Base-by-base conservation (phyloP, 2,329 filamentous ascomycete genomes). In the Pleoardoris graminearum region DNA sequence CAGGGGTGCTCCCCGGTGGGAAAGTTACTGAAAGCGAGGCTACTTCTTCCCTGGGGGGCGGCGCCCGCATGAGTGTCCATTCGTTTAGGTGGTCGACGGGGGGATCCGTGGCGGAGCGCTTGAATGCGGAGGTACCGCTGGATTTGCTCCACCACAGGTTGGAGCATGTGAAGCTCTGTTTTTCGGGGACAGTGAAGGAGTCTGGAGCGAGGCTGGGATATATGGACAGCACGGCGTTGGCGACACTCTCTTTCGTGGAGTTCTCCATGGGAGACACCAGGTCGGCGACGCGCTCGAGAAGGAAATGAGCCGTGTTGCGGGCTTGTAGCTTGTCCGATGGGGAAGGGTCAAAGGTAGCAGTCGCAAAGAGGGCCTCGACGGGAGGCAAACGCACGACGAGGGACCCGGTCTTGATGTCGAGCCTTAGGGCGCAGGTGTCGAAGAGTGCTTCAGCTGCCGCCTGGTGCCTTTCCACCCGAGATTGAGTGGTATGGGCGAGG, bases 401-500 rank as follows among this genome's bases (percentile, higher is more conserved):
- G n/a, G 60, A 63, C 7, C 75, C 73, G 2, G 69, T 70, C 11
- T 67, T 63, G 6, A 72, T 43, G 48, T 78, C 67, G 11, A 79
- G 60, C n/a, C 82, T 72, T 12, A 83, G 69, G 2, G 73, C 66
- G 36, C 78, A 76, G 3, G 62, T 29, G 23, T 73, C 69, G n/a
- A 91, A 76, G 6, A 88, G 73, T 7, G 77, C 65, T 17, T 83
- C 74, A 0, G 85, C 86, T 51, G 83, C 75, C 1, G 75, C 72
- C 30, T 83, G 82, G 44, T 76, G 79, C 11, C 61, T 62, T 39
- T 80, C 77, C 25, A 83, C 81, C 27, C 79, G 79, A 14, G 76
- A 67, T 1, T 87, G 79, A 45, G 95, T 74, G 11, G 54, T 51
- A 3, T 61, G 46, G 3, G 69, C 61, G 3, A 69, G 21, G 0